Evolutionary conservation across 1,284 basidiomycete species (phyloP).

Genomic region (Boletus semigastroideus): DNA sequence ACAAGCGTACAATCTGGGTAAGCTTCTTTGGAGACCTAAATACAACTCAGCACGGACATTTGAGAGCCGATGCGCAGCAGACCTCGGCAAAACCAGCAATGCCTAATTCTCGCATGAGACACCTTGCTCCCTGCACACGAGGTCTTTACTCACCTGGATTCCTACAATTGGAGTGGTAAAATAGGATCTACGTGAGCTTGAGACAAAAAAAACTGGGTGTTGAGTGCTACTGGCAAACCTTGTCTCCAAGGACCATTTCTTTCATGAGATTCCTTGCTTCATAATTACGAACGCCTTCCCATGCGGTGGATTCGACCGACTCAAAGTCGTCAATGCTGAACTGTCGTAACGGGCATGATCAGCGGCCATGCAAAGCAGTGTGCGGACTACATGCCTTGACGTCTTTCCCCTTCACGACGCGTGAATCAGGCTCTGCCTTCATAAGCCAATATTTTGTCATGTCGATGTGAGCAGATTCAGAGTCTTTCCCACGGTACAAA

Average conservation of each 20-base stretch:
- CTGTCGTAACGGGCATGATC: conserved; percentile 38
- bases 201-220: conserved; percentile 7
- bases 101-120: conserved; percentile 45
- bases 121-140: background rate
- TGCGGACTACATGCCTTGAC: conserved; percentile 63
- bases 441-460: conserved; percentile 68
- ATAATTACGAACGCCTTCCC: conserved; percentile 93
- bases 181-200: conserved; percentile 50
- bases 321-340: conserved; percentile 93
- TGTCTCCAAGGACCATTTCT: conserved; percentile 84
- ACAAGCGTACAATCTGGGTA: conserved; percentile 82
- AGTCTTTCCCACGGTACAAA: no score
- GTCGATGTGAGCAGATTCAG: background rate
- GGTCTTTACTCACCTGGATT: conserved; percentile 60
- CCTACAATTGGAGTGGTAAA: conserved; percentile 95
- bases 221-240: conserved; percentile 44
- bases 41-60: conserved; percentile 4
- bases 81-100: conserved; percentile 85
- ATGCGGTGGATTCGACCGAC: conserved; percentile 68
- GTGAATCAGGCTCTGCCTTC: conserved; percentile 89
- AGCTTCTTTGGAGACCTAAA: conserved; percentile 75
- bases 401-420: conserved; percentile 87
- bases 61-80: conserved; percentile 17
- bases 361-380: conserved; percentile 1
- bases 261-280: conserved; percentile 93